Conservation (phyloP, 768 basidiomycete species). For the Mycena pura region DNA sequence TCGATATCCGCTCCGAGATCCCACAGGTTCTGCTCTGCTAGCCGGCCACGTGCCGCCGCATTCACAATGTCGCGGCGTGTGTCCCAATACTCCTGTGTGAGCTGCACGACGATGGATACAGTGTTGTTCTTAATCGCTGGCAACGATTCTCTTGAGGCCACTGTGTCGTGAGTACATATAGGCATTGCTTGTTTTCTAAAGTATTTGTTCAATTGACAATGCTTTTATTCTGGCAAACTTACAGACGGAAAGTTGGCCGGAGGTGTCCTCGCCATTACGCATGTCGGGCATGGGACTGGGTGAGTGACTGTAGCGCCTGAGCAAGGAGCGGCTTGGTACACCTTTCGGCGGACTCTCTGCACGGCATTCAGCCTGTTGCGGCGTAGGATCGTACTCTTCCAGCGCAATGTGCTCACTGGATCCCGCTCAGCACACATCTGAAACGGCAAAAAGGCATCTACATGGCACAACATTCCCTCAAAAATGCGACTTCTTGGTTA, state of each 20-base stretch:
- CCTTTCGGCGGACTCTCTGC: not conserved
- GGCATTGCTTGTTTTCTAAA: no score
- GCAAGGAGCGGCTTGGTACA: no score
- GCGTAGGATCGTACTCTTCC: not conserved
- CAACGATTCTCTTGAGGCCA: not conserved
- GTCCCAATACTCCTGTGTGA: constrained; percentile 12
- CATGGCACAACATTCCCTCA: constrained; percentile 5
- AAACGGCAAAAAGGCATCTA: not conserved
- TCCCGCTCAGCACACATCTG: not conserved
- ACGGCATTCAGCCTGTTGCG: not conserved
- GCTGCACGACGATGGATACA: not conserved
- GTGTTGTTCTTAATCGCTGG: not conserved
- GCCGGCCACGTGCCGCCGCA: constrained; percentile 4
- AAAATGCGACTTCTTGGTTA: not conserved
- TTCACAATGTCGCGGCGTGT: constrained; percentile 3
- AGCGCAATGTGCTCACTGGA: constrained; percentile 6
- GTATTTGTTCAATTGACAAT: no score
- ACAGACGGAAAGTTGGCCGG: no score
- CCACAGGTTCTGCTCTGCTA: not conserved
- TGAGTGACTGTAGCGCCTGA: no score
- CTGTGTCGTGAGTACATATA: no score
- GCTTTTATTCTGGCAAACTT: no score
- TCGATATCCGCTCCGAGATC: not conserved
- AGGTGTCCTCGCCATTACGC: no score
- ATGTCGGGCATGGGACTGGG: no score